Evolutionary conservation across 2,329 filamentous ascomycete species (phyloP).

Genomic region (Colletotrichum musicola): DNA sequence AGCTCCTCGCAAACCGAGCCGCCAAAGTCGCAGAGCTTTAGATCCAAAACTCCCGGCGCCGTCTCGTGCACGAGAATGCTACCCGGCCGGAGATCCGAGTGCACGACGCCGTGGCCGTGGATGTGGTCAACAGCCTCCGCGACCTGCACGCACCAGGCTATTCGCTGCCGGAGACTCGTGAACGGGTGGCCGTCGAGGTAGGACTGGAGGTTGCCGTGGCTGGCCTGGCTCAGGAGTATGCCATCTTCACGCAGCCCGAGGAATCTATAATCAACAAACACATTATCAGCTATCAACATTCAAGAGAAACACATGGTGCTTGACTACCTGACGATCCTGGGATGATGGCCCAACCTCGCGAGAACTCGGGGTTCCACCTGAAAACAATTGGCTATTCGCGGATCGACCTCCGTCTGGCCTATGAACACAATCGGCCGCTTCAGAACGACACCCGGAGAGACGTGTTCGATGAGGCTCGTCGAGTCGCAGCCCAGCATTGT

Average conservation of each 20-base stretch:
- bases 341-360: not conserved
- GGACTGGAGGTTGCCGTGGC: not conserved
- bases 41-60: no score
- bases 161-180: not conserved
- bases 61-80: not conserved
- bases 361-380: not conserved
- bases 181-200: not conserved
- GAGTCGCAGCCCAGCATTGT: not conserved
- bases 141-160: not conserved
- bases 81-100: not conserved
- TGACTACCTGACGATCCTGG: not conserved
- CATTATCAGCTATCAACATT: no score
- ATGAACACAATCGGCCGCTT: not conserved
- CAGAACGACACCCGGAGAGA: not conserved
- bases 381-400: not conserved
- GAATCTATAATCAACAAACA: no score
- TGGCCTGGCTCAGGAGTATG: not conserved
- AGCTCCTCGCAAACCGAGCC: not conserved
- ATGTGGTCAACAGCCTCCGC: not conserved
- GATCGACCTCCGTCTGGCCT: not conserved
- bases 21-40: not conserved
- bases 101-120: not conserved
- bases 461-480: not conserved
- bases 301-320: not conserved
- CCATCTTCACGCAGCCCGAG: not conserved